Evolutionary conservation across 2,329 filamentous ascomycete species (phyloP).

Genomic region (Clonostachys rosea): DNA sequence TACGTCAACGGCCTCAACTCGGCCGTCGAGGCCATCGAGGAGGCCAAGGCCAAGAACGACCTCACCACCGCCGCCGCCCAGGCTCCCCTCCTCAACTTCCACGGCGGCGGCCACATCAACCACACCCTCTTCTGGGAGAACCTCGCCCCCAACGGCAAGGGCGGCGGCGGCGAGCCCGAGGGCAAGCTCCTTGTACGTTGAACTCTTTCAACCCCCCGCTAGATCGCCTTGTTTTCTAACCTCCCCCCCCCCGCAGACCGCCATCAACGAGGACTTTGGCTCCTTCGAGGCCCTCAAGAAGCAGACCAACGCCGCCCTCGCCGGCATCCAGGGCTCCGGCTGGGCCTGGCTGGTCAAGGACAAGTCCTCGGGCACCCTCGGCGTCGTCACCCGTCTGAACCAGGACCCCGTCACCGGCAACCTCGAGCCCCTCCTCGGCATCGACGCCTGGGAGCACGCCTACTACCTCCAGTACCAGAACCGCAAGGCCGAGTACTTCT

Average conservation of each 20-base stretch:
- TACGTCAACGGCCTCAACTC: conserved; percentile 89
- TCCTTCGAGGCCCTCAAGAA: conserved; percentile 60
- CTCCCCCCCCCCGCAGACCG: conserved; percentile 23
- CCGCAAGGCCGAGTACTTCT: conserved; percentile 94
- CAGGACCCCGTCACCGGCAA: conserved; percentile 86
- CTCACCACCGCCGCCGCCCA: conserved; percentile 41
- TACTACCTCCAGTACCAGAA: conserved; percentile 97
- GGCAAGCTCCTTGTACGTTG: conserved; percentile 52
- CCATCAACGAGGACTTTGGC: conserved; percentile 65
- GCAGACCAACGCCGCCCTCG: conserved; percentile 62
- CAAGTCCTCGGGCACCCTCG: conserved; percentile 54
- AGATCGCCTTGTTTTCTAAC: not conserved
- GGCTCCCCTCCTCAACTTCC: conserved; percentile 65
- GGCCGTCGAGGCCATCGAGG: conserved; percentile 65
- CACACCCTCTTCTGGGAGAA: conserved; percentile 86
- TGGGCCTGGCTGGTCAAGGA: conserved; percentile 88
- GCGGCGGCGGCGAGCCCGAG: conserved; percentile 55
- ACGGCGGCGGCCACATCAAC: conserved; percentile 82
- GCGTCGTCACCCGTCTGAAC: conserved; percentile 71
- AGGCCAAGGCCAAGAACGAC: conserved; percentile 61
- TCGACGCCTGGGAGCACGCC: conserved; percentile 95
- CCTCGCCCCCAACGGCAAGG: conserved; percentile 62
- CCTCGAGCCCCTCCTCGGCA: conserved; percentile 76
- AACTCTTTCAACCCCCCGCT: not conserved
- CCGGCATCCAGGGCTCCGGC: conserved; percentile 79